Conservation (phyloP, 768 basidiomycete genomes). For the Pleurotus ostreatus region DNA sequence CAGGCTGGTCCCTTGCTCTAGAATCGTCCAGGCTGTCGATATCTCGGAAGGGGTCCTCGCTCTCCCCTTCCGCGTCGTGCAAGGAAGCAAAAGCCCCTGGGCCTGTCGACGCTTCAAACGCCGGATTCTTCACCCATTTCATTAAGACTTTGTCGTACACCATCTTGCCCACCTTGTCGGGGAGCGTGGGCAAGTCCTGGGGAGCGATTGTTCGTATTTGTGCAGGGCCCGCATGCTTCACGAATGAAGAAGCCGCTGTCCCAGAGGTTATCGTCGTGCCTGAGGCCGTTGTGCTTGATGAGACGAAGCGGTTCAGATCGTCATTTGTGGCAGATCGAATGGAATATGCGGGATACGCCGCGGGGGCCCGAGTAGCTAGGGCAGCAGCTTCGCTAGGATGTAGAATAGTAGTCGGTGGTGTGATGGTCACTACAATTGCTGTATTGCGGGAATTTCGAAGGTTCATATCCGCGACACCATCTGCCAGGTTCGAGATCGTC, state of each 20-base stretch:
- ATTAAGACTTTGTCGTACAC: conserved; percentile 78
- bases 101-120: conserved; percentile 23
- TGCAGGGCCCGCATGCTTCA: conserved; percentile 77
- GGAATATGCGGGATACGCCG: conserved; percentile 50
- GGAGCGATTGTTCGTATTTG: conserved; percentile 82
- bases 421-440: conserved; percentile 1
- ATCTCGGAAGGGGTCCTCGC: conserved; percentile 89
- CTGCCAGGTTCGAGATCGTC: conserved; percentile 15
- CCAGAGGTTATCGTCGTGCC: conserved; percentile 71
- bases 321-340: conserved; percentile 51
- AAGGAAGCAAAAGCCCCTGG: conserved; percentile 21
- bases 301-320: conserved; percentile 86
- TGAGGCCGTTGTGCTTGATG: conserved; percentile 71
- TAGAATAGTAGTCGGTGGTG: conserved; percentile 16
- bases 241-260: conserved; percentile 69
- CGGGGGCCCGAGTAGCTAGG: conserved; percentile 26
- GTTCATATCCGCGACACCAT: conserved; percentile 22
- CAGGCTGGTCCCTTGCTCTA: conserved; percentile 23
- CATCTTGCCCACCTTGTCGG: conserved; percentile 84
- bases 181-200: conserved; percentile 68
- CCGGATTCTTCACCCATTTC: conserved; percentile 76
- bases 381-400: conserved; percentile 19
- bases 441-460: conserved; percentile 14
- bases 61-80: conserved; percentile 41
- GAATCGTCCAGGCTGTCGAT: conserved; percentile 81